Percentiles rank a stretch among this genome's conserved stretches.
These are phyloP conservation scores for Auricularia sp. DNA, from an alignment of 768 basidiomycete species.

Conservation along the genomic window DNA sequence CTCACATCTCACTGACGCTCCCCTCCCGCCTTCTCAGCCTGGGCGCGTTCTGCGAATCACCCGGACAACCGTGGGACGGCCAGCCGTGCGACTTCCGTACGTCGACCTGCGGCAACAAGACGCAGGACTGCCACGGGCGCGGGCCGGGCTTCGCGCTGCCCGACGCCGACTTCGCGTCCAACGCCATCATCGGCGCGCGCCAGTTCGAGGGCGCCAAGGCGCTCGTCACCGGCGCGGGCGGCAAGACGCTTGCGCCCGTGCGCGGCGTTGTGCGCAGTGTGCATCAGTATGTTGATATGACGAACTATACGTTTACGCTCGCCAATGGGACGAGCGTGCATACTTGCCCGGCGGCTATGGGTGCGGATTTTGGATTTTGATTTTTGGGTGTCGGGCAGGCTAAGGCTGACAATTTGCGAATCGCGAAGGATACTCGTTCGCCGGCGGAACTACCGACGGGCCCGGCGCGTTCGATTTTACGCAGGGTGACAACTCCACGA, in stretches of 20 bases:
- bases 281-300: conserved; percentile 49
- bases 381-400: too few relatives aligned
- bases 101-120: conserved; percentile 65
- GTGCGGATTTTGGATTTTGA: conserved; percentile 31
- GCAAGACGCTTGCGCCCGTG: conserved; percentile 29
- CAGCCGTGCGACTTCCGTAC: conserved; percentile 56
- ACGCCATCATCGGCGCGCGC: conserved; percentile 54
- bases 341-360: conserved; percentile 74
- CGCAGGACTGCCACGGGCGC: conserved; percentile 57
- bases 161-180: conserved; percentile 66
- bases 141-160: conserved; percentile 56
- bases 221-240: conserved; percentile 41
- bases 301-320: conserved; percentile 51
- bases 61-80: conserved; percentile 58
- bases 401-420: too few relatives aligned
- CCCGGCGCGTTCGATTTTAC: conserved; percentile 71
- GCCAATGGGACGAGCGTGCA: conserved; percentile 54
- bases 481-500: conserved; percentile 48
- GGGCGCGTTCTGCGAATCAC: conserved; percentile 70
- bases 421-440: conserved; percentile 68
- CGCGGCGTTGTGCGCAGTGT: conserved; percentile 55
- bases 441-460: conserved; percentile 77
- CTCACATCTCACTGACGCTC: too few relatives aligned
- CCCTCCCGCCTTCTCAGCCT: conserved; percentile 24
- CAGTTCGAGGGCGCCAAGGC: conserved; percentile 61